Percentiles rank a stretch among this genome's conserved stretches.
Conservation (phyloP, 2,329 filamentous ascomycete species). For the Cadophora sp. region DNA sequence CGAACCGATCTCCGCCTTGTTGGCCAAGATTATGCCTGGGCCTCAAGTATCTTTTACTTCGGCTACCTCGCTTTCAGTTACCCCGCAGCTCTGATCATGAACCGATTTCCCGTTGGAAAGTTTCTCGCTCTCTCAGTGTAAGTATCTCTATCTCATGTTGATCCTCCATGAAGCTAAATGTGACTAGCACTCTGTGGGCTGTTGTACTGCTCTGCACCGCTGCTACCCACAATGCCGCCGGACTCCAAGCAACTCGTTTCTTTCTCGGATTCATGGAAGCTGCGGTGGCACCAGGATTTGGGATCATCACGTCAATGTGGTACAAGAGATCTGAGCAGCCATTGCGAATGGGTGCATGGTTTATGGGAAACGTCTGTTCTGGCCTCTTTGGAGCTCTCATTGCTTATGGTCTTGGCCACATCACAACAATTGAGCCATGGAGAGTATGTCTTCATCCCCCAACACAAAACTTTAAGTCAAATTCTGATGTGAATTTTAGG, state of each 20-base stretch:
- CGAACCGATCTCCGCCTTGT: slow-evolving; percentile 46
- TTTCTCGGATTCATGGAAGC: slow-evolving; percentile 42
- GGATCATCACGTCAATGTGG: slow-evolving; percentile 46
- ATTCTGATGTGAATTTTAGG: not conserved
- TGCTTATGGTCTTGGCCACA: slow-evolving; percentile 45
- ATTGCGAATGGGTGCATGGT: slow-evolving; percentile 26
- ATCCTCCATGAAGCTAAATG: not conserved
- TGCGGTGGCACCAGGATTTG: slow-evolving; percentile 45
- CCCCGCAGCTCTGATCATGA: slow-evolving; percentile 42
- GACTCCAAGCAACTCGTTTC: slow-evolving; percentile 38
- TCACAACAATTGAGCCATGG: slow-evolving; percentile 36
- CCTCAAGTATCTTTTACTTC: slow-evolving; percentile 33
- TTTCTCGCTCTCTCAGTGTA: slow-evolving; percentile 36
- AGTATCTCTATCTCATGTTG: not conserved
- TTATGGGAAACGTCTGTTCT: slow-evolving; percentile 41
- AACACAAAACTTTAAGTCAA: slow-evolving; percentile 8
- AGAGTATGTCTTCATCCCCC: slow-evolving; percentile 28
- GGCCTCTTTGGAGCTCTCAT: slow-evolving; percentile 45
- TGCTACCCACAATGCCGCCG: slow-evolving; percentile 31
- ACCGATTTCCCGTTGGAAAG: slow-evolving; percentile 47
- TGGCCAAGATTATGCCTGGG: slow-evolving; percentile 58
- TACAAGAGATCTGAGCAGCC: slow-evolving; percentile 49
- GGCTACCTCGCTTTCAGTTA: slow-evolving; percentile 47
- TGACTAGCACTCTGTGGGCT: slow-evolving; percentile 23
- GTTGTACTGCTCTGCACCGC: slow-evolving; percentile 29